Percentiles rank a stretch among this genome's conserved stretches.
phyloP scores from a whole-genome alignment of 768 basidiomycete genomes.

The Boletus tomentosulus region DNA sequence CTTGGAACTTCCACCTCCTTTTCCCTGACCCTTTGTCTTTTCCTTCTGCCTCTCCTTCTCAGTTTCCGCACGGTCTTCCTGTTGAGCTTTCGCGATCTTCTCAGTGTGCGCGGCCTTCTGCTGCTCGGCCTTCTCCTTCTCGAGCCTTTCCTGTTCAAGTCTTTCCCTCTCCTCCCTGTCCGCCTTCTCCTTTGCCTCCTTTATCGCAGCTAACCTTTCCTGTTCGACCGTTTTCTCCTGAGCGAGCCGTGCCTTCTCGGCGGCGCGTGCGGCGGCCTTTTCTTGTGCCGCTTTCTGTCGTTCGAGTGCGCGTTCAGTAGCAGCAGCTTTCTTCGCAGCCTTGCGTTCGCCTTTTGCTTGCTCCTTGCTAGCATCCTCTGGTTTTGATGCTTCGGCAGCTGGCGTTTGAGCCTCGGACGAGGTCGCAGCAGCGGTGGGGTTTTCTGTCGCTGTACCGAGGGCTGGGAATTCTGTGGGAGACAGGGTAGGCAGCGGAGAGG shows the following conservation, averaged over 20 bases:
- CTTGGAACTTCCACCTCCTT: constrained; percentile 25
- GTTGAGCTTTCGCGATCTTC: constrained; percentile 32
- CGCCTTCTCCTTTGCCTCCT: constrained; percentile 37
- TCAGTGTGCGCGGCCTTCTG: constrained; percentile 35
- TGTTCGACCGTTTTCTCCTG: constrained; percentile 55
- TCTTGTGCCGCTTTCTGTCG: constrained; percentile 54
- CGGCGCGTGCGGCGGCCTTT: constrained; percentile 48
- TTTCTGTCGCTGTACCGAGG: constrained; percentile 31
- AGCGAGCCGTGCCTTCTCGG: constrained; percentile 50
- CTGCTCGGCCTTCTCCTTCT: constrained; percentile 33
- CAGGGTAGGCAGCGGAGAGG: constrained; percentile 45
- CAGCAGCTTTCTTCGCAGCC: constrained; percentile 61
- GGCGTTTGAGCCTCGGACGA: constrained; percentile 22
- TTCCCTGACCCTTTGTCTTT: constrained; percentile 25
- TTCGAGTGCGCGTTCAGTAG: constrained; percentile 59
- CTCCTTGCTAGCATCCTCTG: constrained; percentile 37
- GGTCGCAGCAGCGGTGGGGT: constrained; percentile 2
- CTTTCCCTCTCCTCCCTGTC: constrained; percentile 34
- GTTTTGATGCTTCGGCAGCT: constrained; percentile 20
- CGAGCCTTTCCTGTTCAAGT: constrained; percentile 36
- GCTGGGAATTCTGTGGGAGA: constrained; percentile 78
- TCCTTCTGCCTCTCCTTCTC: constrained; percentile 26
- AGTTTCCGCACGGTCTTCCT: constrained; percentile 25
- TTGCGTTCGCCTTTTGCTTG: constrained; percentile 59
- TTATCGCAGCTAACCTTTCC: constrained; percentile 40